These are phyloP conservation scores for Suhomyces faveliae DNA, from an alignment of 805 yeast genomes.

Conservation along the genomic window DNA sequence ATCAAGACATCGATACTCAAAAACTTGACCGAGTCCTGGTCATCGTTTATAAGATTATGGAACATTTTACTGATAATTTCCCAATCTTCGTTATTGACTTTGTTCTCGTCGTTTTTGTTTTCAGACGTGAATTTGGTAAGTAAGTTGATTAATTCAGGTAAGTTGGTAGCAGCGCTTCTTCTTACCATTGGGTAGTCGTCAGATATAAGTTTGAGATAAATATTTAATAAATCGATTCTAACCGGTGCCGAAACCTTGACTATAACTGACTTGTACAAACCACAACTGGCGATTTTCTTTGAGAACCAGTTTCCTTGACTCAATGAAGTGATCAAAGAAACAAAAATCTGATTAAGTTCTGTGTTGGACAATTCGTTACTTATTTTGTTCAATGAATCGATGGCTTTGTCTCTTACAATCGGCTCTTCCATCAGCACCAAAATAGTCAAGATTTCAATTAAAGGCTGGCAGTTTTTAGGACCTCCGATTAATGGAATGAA, in stretches of 20 bases:
- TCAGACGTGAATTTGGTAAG: slow-evolving; percentile 43
- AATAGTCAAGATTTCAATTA: slow-evolving; percentile 67
- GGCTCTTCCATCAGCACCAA: slow-evolving; percentile 95
- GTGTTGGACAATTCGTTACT: slow-evolving; percentile 59
- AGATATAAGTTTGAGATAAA: slow-evolving; percentile 67
- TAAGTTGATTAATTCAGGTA: slow-evolving; percentile 70
- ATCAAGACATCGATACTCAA: slow-evolving; percentile 85
- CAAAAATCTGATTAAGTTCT: slow-evolving; percentile 64
- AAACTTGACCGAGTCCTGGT: slow-evolving; percentile 93
- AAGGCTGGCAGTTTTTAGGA: slow-evolving; percentile 47
- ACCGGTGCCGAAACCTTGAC: slow-evolving; percentile 53
- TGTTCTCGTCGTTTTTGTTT: slow-evolving; percentile 32
- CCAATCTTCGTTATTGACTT: slow-evolving; percentile 63
- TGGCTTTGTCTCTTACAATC: slow-evolving; percentile 91
- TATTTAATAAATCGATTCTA: slow-evolving; percentile 60
- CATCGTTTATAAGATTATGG: slow-evolving; percentile 71
- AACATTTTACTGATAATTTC: slow-evolving; percentile 80
- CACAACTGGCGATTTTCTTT: slow-evolving; percentile 86
- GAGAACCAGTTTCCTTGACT: slow-evolving; percentile 94
- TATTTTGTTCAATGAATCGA: slow-evolving; percentile 74
- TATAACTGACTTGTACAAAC: slow-evolving; percentile 72
- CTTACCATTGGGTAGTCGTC: slow-evolving; percentile 99
- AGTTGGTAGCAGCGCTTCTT: slow-evolving; percentile 84
- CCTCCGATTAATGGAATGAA: slow-evolving; percentile 94
- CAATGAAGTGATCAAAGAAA: slow-evolving; percentile 74